These are phyloP conservation scores for Acanthamoeba healyi DNA, from an alignment of 208 protist species.

Conservation along the genomic window DNA sequence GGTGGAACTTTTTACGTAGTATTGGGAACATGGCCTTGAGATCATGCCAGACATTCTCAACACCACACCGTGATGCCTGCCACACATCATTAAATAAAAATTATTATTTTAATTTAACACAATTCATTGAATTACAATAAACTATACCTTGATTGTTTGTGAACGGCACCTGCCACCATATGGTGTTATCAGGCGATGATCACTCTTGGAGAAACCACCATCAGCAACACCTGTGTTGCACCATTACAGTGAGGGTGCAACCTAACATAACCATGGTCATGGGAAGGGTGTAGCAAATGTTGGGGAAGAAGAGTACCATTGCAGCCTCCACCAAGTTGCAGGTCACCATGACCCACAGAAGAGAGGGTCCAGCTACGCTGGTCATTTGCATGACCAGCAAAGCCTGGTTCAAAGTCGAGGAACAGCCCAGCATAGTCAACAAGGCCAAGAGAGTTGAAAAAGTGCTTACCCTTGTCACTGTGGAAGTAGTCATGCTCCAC, in stretches of 20 bases:
- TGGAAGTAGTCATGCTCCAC: background rate
- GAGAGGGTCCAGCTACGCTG: background rate
- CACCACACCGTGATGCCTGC: background rate
- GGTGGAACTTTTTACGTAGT: background rate
- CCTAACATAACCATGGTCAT: too few species aligned
- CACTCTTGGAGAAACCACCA: background rate
- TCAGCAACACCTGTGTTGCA: background rate
- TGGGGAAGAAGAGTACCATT: background rate
- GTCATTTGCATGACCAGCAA: constrained; percentile 10
- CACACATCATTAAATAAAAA: too few species aligned
- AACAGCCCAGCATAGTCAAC: background rate
- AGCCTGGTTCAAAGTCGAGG: background rate
- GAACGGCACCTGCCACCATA: background rate
- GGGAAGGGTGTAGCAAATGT: too few species aligned
- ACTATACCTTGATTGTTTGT: background rate
- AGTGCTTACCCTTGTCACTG: background rate
- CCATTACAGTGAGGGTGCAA: too few species aligned
- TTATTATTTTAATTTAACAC: too few species aligned
- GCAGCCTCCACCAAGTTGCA: background rate
- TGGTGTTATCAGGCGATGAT: background rate
- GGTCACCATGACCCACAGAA: background rate
- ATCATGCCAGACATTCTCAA: background rate
- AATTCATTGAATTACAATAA: too few species aligned
- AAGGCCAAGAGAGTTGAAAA: background rate
- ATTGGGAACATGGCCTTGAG: background rate